Evolutionary conservation across 306 rosid species (phyloP).

Genomic region (Vachellia collinsii): DNA sequence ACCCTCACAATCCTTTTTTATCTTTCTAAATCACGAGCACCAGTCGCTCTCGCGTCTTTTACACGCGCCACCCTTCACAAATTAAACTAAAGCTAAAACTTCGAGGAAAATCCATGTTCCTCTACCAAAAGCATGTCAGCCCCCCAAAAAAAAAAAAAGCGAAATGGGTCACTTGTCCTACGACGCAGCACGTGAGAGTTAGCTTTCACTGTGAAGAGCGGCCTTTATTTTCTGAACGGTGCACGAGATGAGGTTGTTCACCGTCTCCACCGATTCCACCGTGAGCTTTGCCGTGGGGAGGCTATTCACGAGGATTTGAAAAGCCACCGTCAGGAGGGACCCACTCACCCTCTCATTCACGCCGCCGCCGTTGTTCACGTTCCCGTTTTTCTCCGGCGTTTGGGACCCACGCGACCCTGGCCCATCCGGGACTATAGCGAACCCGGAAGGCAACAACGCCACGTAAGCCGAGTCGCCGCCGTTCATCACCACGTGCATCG

Average conservation of each 20-base stretch:
- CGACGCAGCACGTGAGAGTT: conserved; percentile 33
- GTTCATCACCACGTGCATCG: conserved; percentile 98
- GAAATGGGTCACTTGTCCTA: background rate
- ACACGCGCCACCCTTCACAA: conserved; percentile 36
- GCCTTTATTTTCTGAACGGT: conserved; percentile 93
- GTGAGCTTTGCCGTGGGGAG: conserved; percentile 92
- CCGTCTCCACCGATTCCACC: conserved; percentile 95
- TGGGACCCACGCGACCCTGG: conserved; percentile 52
- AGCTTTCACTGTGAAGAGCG: conserved; percentile 79
- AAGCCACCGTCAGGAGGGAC: conserved; percentile 88
- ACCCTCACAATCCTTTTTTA: conserved; percentile 43
- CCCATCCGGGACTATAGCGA: conserved; percentile 91
- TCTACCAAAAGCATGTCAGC: too few species aligned
- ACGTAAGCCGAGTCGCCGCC: conserved; percentile 98
- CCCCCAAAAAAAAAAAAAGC: background rate
- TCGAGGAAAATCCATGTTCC: too few species aligned
- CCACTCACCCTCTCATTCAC: conserved; percentile 60
- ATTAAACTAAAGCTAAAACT: background rate
- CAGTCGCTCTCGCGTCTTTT: conserved; percentile 14
- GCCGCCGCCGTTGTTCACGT: background rate
- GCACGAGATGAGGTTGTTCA: conserved; percentile 87
- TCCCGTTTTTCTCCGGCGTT: conserved; percentile 3
- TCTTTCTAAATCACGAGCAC: conserved; percentile 36
- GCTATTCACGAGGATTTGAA: conserved; percentile 91
- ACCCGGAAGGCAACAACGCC: conserved; percentile 84